Evolutionary conservation across 2,329 filamentous ascomycete species (phyloP), one percentile per base, ranked within the genome.

Genomic region (Leptographium wingfieldii): DNA sequence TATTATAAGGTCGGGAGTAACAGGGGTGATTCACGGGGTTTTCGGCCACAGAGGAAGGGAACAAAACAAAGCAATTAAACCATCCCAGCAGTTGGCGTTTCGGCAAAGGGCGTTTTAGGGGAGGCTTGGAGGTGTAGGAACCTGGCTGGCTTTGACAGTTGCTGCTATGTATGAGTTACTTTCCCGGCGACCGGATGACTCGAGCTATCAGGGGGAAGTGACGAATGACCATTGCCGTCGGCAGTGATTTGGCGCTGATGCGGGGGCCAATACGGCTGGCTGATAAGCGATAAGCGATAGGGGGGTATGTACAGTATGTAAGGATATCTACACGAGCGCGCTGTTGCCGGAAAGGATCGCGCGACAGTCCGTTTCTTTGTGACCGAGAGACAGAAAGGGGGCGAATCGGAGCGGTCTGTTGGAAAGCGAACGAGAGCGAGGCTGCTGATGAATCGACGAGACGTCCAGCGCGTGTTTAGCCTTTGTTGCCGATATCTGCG

Each of bases 271-370:
- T 31, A 52, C n/a, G 27, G 16, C 49, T 35, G 33, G 12, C 49
- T 52, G 49, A 52, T 52, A 58, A 46, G 55, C 55, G 58, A 59
- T 59, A 60, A 60, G 58, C 54, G 58, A 60, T 56, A 60, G 51
- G 53, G 25, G 12, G n/a, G 38, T n/a, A 6, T 10, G 38, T 40
- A 16, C 22, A 22, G 22, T 22, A 22, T 22, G 22, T 43, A 19
- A 43, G 19, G 40, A 43, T 43, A 5, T 5, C 19, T 43, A 14
- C 33, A 9, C 33, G 33, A 35, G 33, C 33, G 10, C 6, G 2
- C 6, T 2, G 33, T 35, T 43, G 12, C 40, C 19, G 16, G 43
- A 46, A 22, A n/a, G 43, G 43, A 46, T n/a, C 5, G 43, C 19
- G 43, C 43, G 43, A 46, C 43, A 7, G 43, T 19, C 16, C 19